These are phyloP conservation scores for Hawksworthiomyces lignivorus DNA, from an alignment of 2,329 filamentous ascomycete genomes.

Conservation along the genomic window DNA sequence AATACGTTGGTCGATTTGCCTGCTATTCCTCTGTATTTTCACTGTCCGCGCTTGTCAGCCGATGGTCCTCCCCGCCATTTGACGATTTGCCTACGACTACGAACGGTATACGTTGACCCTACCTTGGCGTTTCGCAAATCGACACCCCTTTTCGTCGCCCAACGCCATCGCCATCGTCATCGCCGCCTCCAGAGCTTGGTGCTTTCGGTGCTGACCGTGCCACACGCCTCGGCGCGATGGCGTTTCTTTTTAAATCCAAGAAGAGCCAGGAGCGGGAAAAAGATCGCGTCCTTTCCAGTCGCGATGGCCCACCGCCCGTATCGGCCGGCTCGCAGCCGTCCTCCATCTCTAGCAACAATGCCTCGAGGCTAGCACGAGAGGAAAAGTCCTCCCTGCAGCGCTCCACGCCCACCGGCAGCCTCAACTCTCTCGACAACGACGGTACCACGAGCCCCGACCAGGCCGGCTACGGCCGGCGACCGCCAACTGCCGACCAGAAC, in stretches of 20 bases:
- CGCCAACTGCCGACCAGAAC: slow-evolving; percentile 43
- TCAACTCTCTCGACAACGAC: slow-evolving; percentile 63
- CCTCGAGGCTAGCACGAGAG: slow-evolving; percentile 38
- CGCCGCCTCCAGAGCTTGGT: not conserved
- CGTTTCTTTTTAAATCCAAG: slow-evolving; percentile 77
- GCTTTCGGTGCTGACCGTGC: slow-evolving; percentile 4
- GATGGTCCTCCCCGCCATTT: no score
- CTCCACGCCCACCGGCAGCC: slow-evolving; percentile 67
- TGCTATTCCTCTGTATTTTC: no score
- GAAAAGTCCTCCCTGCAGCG: slow-evolving; percentile 50
- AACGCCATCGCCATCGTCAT: no score
- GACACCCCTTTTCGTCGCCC: no score
- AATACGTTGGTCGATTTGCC: no score
- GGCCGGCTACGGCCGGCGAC: slow-evolving; percentile 49
- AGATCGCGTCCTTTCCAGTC: slow-evolving; percentile 50
- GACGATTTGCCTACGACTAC: no score
- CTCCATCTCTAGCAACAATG: slow-evolving; percentile 37
- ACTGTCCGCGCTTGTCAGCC: no score
- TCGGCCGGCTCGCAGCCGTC: slow-evolving; percentile 38
- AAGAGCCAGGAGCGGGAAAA: slow-evolving; percentile 60
- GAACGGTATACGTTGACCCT: no score
- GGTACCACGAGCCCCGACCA: slow-evolving; percentile 55
- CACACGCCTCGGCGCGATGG: slow-evolving; percentile 45
- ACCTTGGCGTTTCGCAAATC: no score
- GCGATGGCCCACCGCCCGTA: slow-evolving; percentile 39